Base-by-base conservation (phyloP, 2,329 filamentous ascomycete genomes). In the Penicillium sp. region DNA sequence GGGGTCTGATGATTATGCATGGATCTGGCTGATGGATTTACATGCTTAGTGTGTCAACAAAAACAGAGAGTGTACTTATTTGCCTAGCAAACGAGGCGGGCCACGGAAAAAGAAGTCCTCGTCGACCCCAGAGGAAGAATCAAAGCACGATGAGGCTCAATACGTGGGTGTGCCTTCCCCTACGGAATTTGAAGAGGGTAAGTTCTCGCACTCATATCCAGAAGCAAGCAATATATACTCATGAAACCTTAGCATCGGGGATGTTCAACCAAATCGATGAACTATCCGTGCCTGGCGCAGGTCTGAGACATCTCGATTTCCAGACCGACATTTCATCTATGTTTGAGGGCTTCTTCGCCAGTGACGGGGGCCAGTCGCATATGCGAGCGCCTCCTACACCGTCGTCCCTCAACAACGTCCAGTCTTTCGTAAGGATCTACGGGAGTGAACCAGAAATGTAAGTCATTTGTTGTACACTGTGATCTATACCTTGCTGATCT, bases 21-120 rank as follows among this genome's bases (percentile, higher is more conserved):
- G 47, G 38, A 22, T 22, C 22, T 1, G 13, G 42, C 43, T 45
- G 40, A 52, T 25, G 22, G 22, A 22, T 31, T 18, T 41, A 30
- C 41, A 41, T 49, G 22, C 39, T 34, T 51, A 74, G 72, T 74
- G 72, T 59, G 56, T 64, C 37, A 61, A 55, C 57, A 74, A 72
- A 59, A 64, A 64, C 37, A 68, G 63, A 54, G 65, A 68, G 57
- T 74, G 72, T 49, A 70, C 64, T 19, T 74, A 73, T 58, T 46
- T 72, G 18, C 71, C 71, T 30, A 74, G 71, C 64, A 73, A 72
- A 60, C 63, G 71, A 45, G 71, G 71, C 44, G 71, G 71, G n/a
- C 71, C 71, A 16, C 64, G 71, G 27, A 72, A 71, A 53, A 72
- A 72, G 62, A 65, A 61, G 49, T 25, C 52, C 18, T 60, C 64